Conservation (phyloP, 2,329 filamentous ascomycete genomes). For the Phaeomoniella chlamydospora region DNA sequence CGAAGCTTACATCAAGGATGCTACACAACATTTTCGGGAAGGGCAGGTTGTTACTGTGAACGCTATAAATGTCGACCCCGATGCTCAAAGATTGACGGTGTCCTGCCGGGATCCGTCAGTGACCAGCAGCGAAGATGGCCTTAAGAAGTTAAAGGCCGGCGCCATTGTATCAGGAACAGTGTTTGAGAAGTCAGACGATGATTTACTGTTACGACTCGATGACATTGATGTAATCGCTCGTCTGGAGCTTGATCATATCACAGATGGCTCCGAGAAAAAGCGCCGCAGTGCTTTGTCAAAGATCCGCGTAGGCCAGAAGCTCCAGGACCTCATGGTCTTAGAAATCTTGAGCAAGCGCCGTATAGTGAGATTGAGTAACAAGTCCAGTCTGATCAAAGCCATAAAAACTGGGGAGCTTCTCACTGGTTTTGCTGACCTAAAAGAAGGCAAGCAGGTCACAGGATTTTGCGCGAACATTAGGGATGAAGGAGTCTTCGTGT, state of each 20-base stretch:
- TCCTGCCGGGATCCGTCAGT: constrained; percentile 83
- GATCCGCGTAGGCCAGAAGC: constrained; percentile 67
- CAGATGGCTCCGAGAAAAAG: constrained; percentile 71
- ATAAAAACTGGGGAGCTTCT: constrained; percentile 58
- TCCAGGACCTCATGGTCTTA: constrained; percentile 73
- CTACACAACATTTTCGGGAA: constrained; percentile 71
- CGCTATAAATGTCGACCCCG: constrained; percentile 64
- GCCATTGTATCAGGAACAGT: constrained; percentile 64
- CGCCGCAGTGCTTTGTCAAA: constrained; percentile 63
- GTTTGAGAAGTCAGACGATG: constrained; percentile 65
- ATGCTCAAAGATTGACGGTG: constrained; percentile 59
- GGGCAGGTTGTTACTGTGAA: constrained; percentile 89
- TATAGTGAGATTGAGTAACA: constrained; percentile 64
- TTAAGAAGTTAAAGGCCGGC: constrained; percentile 56
- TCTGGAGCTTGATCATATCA: constrained; percentile 63
- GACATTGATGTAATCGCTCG: constrained; percentile 63
- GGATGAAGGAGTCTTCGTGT: constrained; percentile 68
- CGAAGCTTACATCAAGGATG: constrained; percentile 84
- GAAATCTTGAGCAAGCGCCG: constrained; percentile 68
- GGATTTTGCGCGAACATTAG: constrained; percentile 83
- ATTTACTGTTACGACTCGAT: constrained; percentile 61
- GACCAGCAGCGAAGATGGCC: constrained; percentile 54
- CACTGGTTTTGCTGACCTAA: constrained; percentile 55
- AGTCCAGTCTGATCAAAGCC: constrained; percentile 66
- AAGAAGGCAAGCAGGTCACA: constrained; percentile 51